phyloP scores from a whole-genome alignment of 148 eudicot genomes.

The Vaccinium corymbosum region DNA sequence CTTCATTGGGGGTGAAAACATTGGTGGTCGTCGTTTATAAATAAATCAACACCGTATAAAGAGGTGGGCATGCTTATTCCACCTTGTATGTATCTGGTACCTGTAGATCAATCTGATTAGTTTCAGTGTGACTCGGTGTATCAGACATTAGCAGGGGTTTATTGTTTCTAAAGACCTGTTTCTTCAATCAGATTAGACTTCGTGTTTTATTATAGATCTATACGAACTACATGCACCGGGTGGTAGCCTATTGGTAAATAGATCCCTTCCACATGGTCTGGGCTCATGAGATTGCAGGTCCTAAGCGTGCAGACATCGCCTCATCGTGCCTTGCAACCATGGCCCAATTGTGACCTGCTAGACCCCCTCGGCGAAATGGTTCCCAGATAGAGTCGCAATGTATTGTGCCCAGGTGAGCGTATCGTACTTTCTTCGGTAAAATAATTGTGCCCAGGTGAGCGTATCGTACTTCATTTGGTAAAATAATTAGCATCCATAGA shows the following conservation, averaged over 20 bases:
- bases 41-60: neutral
- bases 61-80: slow-evolving; percentile 3
- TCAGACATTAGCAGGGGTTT: neutral
- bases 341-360: too few relatives aligned
- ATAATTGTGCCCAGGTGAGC: neutral
- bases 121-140: neutral
- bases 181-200: neutral
- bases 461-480: neutral
- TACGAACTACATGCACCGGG: neutral
- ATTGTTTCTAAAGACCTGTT: neutral
- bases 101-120: neutral
- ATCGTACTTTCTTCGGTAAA: neutral
- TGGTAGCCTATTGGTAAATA: neutral
- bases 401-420: neutral
- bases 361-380: neutral
- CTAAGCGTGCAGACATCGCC: neutral
- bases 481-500: neutral
- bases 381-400: neutral
- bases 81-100: neutral
- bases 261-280: neutral
- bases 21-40: neutral
- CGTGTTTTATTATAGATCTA: neutral
- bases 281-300: neutral
- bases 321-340: neutral
- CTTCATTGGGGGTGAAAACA: neutral